Evolutionary conservation across 2,329 filamentous ascomycete genomes (phyloP).

Genomic region (Plenodomus lindquistii): DNA sequence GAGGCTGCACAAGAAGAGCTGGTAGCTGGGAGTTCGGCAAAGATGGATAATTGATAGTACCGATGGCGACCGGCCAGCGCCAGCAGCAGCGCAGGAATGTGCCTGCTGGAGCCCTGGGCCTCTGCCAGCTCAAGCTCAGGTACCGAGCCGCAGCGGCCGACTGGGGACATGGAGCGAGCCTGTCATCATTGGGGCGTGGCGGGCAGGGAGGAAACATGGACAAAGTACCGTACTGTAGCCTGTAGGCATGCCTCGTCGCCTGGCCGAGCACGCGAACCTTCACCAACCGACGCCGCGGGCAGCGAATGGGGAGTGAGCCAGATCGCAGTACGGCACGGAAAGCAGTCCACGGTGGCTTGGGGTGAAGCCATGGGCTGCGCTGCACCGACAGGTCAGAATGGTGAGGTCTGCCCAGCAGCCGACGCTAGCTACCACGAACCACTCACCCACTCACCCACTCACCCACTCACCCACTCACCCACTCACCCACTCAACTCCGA

Average conservation of each 20-base stretch:
- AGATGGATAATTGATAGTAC: slow-evolving; percentile 37
- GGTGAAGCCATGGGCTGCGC: slow-evolving; percentile 23
- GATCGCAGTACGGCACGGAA: slow-evolving; percentile 31
- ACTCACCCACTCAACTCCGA: too few species aligned
- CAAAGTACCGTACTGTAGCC: too few species aligned
- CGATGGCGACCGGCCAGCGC: slow-evolving; percentile 37
- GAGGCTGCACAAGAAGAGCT: slow-evolving; percentile 33
- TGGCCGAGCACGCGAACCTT: slow-evolving; percentile 28
- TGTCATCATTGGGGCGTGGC: slow-evolving; percentile 38
- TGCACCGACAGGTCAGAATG: slow-evolving; percentile 19
- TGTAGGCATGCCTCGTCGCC: slow-evolving; percentile 17
- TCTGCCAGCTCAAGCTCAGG: slow-evolving; percentile 36
- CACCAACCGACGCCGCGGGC: slow-evolving; percentile 17
- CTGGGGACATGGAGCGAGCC: slow-evolving; percentile 33
- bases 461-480: too few species aligned
- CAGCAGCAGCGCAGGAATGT: slow-evolving; percentile 35
- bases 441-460: too few species aligned
- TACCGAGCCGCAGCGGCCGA: slow-evolving; percentile 36
- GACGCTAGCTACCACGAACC: slow-evolving; percentile 28
- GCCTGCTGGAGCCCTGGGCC: slow-evolving; percentile 30
- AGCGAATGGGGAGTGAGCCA: slow-evolving; percentile 25
- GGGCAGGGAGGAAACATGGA: slow-evolving; percentile 36
- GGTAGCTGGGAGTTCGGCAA: slow-evolving; percentile 29
- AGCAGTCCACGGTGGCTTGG: slow-evolving; percentile 25
- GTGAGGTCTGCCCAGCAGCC: slow-evolving; percentile 16